Evolutionary conservation across 495 filamentous ascomycete species (phyloP).

Genomic region (Monascus purpureus): DNA sequence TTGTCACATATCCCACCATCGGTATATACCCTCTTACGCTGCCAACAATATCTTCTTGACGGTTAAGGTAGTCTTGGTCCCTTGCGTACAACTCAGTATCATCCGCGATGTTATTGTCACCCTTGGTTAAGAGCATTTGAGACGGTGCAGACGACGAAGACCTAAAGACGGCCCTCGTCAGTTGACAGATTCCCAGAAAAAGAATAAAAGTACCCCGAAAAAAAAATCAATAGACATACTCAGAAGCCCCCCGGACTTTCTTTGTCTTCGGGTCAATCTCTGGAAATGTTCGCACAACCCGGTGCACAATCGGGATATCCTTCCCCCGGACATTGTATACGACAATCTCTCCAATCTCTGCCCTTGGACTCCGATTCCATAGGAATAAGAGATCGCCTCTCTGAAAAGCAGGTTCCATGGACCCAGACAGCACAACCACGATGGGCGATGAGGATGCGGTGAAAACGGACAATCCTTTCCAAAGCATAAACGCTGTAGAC

Average conservation of each 20-base stretch:
- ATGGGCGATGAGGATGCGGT: constrained; percentile 84
- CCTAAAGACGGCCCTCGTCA: constrained; percentile 6
- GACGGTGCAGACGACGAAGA: constrained; percentile 8
- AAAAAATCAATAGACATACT: constrained; percentile 9
- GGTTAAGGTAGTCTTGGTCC: constrained; percentile 71
- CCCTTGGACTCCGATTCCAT: constrained; percentile 70
- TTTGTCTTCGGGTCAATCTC: constrained; percentile 32
- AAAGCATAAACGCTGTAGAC: constrained; percentile 93
- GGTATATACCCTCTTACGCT: constrained; percentile 91
- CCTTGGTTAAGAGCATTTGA: constrained; percentile 74
- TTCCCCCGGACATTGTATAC: constrained; percentile 78
- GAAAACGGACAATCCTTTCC: constrained; percentile 84
- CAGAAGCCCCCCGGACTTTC: constrained; percentile 24
- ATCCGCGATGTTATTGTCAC: constrained; percentile 90
- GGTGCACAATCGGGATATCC: constrained; percentile 89
- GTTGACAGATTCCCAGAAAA: constrained; percentile 1
- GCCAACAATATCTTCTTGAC: constrained; percentile 81
- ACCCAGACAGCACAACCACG: constrained; percentile 86
- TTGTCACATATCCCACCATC: constrained; percentile 94
- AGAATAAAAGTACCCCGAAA: not conserved
- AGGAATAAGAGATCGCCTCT: constrained; percentile 85
- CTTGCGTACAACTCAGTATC: constrained; percentile 86
- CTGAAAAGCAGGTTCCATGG: constrained; percentile 97
- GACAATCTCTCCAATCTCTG: constrained; percentile 71
- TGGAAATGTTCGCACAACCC: constrained; percentile 59